Percentiles rank a stretch among this genome's conserved stretches.
These are phyloP conservation scores for Fomes fomentarius DNA, from an alignment of 1,284 basidiomycete genomes.

Conservation along the genomic window DNA sequence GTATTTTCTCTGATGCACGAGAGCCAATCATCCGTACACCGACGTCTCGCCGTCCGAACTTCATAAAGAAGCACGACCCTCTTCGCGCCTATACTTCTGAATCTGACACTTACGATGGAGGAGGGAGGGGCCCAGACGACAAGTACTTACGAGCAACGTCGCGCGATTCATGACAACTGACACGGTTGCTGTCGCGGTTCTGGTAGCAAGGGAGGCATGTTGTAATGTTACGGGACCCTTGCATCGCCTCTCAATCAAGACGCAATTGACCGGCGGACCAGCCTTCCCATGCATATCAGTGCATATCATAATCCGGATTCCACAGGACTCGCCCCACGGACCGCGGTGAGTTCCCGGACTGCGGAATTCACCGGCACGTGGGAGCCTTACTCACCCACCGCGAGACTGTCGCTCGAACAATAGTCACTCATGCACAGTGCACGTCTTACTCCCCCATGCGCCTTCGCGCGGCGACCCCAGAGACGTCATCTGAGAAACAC, in stretches of 20 bases:
- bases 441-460: no score
- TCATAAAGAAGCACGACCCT: constrained; percentile 5
- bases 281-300: background rate
- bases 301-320: background rate
- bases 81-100: no score
- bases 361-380: constrained; percentile 2
- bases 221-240: background rate
- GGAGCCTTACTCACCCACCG: background rate
- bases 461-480: background rate
- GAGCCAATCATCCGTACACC: no score
- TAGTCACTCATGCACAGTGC: no score
- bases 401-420: no score
- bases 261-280: constrained; percentile 3
- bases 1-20: no score
- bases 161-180: no score
- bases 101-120: no score
- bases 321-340: background rate
- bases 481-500: background rate
- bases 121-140: no score
- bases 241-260: constrained; percentile 6
- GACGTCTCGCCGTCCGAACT: background rate
- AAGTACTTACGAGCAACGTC: no score
- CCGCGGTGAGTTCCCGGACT: background rate
- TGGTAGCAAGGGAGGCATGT: no score
- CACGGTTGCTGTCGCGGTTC: background rate